A percentile compares a stretch with the other conserved stretches of the same genome.
phyloP scores from a whole-genome alignment of 1,139 yeast genomes.

The Nakaseomyces glabratus region DNA sequence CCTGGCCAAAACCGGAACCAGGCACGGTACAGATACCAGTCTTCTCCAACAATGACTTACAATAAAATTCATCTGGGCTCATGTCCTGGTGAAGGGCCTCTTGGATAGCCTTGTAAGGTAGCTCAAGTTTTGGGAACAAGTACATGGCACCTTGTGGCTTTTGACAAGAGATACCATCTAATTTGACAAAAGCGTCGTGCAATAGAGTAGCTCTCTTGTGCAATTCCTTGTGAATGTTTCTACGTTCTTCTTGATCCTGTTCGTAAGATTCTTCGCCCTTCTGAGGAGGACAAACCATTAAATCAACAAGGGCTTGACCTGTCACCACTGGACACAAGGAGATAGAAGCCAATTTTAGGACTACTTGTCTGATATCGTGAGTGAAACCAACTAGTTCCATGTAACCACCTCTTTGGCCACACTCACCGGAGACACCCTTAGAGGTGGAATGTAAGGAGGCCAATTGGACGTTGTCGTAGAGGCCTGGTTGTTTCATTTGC shows the following conservation, averaged over 20 bases:
- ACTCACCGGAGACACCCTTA: conserved; percentile 94
- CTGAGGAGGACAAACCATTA: conserved; percentile 88
- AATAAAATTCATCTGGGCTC: conserved; percentile 79
- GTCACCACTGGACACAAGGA: conserved; percentile 88
- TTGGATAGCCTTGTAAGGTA: conserved; percentile 53
- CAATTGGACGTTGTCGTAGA: conserved; percentile 67
- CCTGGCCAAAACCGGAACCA: conserved; percentile 95
- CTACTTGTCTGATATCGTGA: conserved; percentile 55
- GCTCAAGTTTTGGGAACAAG: conserved; percentile 68
- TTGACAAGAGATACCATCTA: conserved; percentile 80
- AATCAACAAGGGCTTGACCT: conserved; percentile 86
- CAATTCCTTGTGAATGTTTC: conserved; percentile 52
- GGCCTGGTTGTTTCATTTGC: conserved; percentile 43
- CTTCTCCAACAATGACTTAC: conserved; percentile 65
- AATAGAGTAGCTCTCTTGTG: conserved; percentile 53
- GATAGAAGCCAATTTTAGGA: conserved; percentile 80
- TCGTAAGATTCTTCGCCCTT: conserved; percentile 70
- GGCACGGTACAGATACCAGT: conserved; percentile 99
- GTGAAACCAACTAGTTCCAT: conserved; percentile 85
- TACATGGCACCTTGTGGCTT: conserved; percentile 97
- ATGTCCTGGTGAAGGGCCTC: conserved; percentile 49
- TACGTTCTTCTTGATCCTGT: conserved; percentile 52
- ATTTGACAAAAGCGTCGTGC: conserved; percentile 57
- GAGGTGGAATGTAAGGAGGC: conserved; percentile 94
- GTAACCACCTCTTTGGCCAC: conserved; percentile 99